Conservation (phyloP, 257 asterid species). For the Catharanthus roseus region DNA sequence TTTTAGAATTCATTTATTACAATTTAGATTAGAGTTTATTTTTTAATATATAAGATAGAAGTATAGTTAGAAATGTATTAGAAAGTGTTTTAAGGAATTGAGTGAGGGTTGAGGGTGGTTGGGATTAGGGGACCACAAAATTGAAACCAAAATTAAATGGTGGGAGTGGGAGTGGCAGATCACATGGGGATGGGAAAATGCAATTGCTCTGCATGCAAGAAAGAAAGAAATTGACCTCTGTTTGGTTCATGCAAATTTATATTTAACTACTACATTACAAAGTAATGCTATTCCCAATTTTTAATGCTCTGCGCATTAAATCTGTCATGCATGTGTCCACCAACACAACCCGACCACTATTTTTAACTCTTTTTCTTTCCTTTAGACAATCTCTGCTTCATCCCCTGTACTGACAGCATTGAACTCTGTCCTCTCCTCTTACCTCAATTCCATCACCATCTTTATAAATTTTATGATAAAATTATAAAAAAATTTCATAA, state of each 20-base stretch:
- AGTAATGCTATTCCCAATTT: conserved; percentile 5
- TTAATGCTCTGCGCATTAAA: conserved; percentile 20
- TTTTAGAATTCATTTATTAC: too few species aligned
- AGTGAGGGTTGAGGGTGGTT: too few species aligned
- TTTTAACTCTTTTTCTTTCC: neutral
- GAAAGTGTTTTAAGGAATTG: too few species aligned
- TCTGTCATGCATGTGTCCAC: conserved; percentile 11
- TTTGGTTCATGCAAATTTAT: conserved; percentile 13
- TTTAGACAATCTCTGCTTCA: neutral
- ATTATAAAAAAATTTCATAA: too few species aligned
- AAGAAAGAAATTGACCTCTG: conserved; percentile 44
- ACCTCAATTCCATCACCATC: neutral
- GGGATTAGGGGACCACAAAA: too few species aligned
- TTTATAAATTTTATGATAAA: too few species aligned
- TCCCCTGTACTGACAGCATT: neutral
- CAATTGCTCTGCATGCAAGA: conserved; percentile 35
- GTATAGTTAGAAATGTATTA: too few species aligned
- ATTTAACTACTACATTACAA: too few species aligned
- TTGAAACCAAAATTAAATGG: too few species aligned
- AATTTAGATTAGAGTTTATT: too few species aligned
- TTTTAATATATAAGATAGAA: too few species aligned
- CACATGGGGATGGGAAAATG: conserved; percentile 55
- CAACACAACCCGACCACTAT: neutral
- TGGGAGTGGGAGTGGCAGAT: too few species aligned
- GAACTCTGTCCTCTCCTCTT: neutral